phyloP scores from a whole-genome alignment of 177 flowering plant genomes.

The Vitis hybrid region DNA sequence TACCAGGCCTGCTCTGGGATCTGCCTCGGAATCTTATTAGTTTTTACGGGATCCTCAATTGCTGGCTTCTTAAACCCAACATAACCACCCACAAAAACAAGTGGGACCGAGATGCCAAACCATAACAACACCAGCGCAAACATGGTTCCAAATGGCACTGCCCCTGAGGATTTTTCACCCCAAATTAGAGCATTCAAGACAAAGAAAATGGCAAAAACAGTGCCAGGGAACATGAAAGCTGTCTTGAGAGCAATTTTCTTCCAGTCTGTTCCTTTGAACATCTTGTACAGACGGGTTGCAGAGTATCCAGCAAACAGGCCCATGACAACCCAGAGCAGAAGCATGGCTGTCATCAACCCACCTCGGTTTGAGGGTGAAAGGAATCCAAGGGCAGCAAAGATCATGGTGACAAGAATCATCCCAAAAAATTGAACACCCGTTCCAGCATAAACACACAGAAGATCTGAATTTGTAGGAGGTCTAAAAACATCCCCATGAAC shows the following conservation, averaged over 20 bases:
- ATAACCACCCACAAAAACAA: conserved; percentile 73
- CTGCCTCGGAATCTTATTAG: conserved; percentile 82
- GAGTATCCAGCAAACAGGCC: conserved; percentile 84
- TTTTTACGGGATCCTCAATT: conserved; percentile 84
- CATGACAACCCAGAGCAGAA: conserved; percentile 89
- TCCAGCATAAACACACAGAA: conserved; percentile 85
- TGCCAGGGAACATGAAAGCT: conserved; percentile 69
- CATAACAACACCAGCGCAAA: conserved; percentile 74
- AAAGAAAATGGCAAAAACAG: conserved; percentile 60
- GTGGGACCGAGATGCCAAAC: conserved; percentile 89
- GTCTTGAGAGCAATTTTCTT: conserved; percentile 71
- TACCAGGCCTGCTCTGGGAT: conserved; percentile 91
- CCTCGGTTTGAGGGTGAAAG: conserved; percentile 92
- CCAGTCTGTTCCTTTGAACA: conserved; percentile 92
- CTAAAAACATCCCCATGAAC: conserved; percentile 95
- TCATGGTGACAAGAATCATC: conserved; percentile 86
- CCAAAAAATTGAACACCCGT: conserved; percentile 91
- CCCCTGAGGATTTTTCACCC: conserved; percentile 88
- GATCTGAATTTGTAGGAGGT: conserved; percentile 69
- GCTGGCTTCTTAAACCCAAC: conserved; percentile 74
- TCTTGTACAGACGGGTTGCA: conserved; percentile 73
- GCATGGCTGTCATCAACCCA: conserved; percentile 92
- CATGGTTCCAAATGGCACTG: conserved; percentile 89
- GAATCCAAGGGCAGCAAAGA: conserved; percentile 83
- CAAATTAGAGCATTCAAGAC: conserved; percentile 76